A percentile compares a stretch with the other conserved stretches of the same genome.
Evolutionary conservation across 164 flowering plant species (phyloP).

Genomic region (Vitis rotundifolia): DNA sequence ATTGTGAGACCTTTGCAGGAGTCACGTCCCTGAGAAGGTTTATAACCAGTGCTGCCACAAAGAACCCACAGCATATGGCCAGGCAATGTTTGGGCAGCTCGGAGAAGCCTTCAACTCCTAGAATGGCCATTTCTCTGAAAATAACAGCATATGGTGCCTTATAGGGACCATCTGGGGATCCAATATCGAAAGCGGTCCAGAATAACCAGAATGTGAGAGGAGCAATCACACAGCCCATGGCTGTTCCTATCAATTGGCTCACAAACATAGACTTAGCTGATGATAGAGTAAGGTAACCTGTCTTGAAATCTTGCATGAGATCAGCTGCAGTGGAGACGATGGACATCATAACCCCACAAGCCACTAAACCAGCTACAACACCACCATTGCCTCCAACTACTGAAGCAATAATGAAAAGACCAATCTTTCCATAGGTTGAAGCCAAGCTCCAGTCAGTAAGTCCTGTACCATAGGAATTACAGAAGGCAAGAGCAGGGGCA

Average conservation of each 20-base stretch:
- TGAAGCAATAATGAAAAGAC: slow-evolving; percentile 83
- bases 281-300: slow-evolving; percentile 90
- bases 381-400: slow-evolving; percentile 83
- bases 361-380: slow-evolving; percentile 86
- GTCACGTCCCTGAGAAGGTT: slow-evolving; percentile 74
- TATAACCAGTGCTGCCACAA: slow-evolving; percentile 66
- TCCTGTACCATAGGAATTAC: slow-evolving; percentile 96
- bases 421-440: slow-evolving; percentile 89
- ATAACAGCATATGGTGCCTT: slow-evolving; percentile 96
- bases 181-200: slow-evolving; percentile 93
- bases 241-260: slow-evolving; percentile 86
- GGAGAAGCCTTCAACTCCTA: slow-evolving; percentile 95
- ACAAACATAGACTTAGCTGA: slow-evolving; percentile 95
- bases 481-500: slow-evolving; percentile 96
- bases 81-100: slow-evolving; percentile 90
- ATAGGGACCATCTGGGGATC: slow-evolving; percentile 86
- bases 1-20: slow-evolving; percentile 57
- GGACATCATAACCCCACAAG: slow-evolving; percentile 96
- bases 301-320: slow-evolving; percentile 97
- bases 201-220: slow-evolving; percentile 96
- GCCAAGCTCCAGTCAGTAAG: slow-evolving; percentile 95
- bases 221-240: slow-evolving; percentile 92
- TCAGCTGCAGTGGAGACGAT: slow-evolving; percentile 98
- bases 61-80: slow-evolving; percentile 76
- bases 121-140: slow-evolving; percentile 88